These are phyloP conservation scores for Nakazawaea sp. DNA, from an alignment of 805 yeast genomes.

Conservation along the genomic window DNA sequence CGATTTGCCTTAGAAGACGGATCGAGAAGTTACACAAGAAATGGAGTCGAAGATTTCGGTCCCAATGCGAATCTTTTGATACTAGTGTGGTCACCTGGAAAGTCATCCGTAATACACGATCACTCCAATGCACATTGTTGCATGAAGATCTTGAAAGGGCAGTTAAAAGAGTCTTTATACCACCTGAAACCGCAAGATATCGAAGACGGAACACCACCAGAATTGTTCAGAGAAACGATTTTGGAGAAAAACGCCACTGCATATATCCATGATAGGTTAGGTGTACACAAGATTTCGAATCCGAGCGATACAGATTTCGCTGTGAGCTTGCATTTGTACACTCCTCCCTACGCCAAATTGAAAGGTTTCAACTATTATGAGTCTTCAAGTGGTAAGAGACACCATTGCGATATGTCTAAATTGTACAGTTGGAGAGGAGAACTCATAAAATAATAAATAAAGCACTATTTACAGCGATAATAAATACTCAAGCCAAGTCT, in stretches of 20 bases:
- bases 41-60: conserved; percentile 71
- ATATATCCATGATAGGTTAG: conserved; percentile 60
- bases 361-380: conserved; percentile 50
- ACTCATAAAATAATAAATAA: conserved; percentile 9
- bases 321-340: conserved; percentile 63
- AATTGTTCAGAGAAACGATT: conserved; percentile 18
- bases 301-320: conserved; percentile 34
- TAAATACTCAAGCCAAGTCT: conserved; percentile 17
- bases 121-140: conserved; percentile 75
- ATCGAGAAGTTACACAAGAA: conserved; percentile 48
- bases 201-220: conserved; percentile 16
- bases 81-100: conserved; percentile 66
- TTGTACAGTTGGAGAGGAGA: conserved; percentile 58
- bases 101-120: conserved; percentile 61
- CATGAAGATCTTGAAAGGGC: conserved; percentile 61
- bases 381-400: conserved; percentile 38
- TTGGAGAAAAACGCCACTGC: conserved; percentile 41
- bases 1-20: conserved; percentile 49
- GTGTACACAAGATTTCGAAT: conserved; percentile 59
- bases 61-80: conserved; percentile 61
- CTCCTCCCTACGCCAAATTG: conserved; percentile 69
- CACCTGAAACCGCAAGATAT: conserved; percentile 32
- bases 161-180: conserved; percentile 49
- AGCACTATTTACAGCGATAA: conserved; percentile 3
- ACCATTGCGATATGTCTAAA: conserved; percentile 51